Base-by-base conservation (phyloP, 805 yeast species). In the Maudiozyma bulderi region DNA sequence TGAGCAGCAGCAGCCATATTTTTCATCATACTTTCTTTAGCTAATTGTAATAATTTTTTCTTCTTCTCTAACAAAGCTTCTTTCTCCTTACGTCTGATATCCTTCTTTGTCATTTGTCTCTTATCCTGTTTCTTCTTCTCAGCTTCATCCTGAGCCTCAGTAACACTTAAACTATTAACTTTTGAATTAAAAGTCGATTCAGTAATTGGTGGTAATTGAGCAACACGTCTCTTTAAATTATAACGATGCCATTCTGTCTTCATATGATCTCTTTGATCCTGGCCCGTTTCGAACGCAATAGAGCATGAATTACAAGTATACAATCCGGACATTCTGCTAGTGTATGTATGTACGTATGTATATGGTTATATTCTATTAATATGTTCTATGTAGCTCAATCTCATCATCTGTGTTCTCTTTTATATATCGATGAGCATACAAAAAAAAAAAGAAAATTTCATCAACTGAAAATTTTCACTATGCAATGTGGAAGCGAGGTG, bases 231-330 rank as follows among this genome's bases (percentile, higher is more conserved):
- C 65, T 93, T 93, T 59, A 93, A 76, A 64, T 93, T 93, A 68
- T 93, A 93, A 60, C 98, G 78, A 68, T 93, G 99, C 99, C 99
- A 93, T 53, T 93, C 99, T 1, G 96, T 80, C 63, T 86, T 87
- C 99, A 93, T 93, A 65, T 93, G 99, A 46, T 73, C 70, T 58
- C 98, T 76, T 70, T 93, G 99, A 59, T 78, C 78, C 47, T 78
- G 85, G 2, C 95, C 80, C 9, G 79, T 69, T 30, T 82, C 78
- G 58, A 93, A 93, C 46, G 81, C 82, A 54, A 91, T 74, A 30
- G 79, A 82, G 67, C 99, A 93, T 28, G 95, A 82, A 64, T 89
- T 86, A 73, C 99, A 93, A 7, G 98, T 89, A 59, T 66, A 72
- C 30, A 48, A 33, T 33, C 54, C 50, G 9, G 60, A 52, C 61